Evolutionary conservation across 371 early-diverging fungal genomes (phyloP), one percentile per base, ranked within the genome.

Genomic region (Zychaea mexicana): DNA sequence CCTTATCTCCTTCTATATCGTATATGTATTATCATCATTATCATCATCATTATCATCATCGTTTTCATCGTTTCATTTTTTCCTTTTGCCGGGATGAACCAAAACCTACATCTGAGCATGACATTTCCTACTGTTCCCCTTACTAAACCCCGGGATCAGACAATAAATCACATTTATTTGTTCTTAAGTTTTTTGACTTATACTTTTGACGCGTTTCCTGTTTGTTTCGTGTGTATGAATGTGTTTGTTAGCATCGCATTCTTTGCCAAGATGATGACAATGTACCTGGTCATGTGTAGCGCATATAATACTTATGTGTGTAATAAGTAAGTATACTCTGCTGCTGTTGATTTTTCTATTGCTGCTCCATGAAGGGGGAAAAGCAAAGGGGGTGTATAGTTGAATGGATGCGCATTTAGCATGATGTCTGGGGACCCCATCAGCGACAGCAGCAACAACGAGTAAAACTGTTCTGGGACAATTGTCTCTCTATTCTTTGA

Each of bases 61-160:
- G 0, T 42, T 42, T 42, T 36, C 49, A 49, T 49, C 2, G 0
- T 42, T 42, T 42, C 15, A 10, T 36, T 10, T 36, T 46, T 46
- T 4, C 24, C 49, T 24, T 49, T 49, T 49, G 49, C 49, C 55
- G 55, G 30, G 55, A 55, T 31, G 36, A 55, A 55, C 10, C 42
- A 42, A 33, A 33, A 42, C 1, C 32, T 30, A 27, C 32, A 53
- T 32, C n/a, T 33, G 55, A n/a, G 55, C 55, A 55, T 32, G 36
- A 55, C 31, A 55, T 5, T 24, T 12, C 24, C 12, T 49, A 12
- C n/a, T 49, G 4, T 1, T 42, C 4, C 4, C n/a, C 4, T 17
- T 42, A 15, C 13, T 7, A 42, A 22, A n/a, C n/a, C n/a, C n/a
- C 21, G n/a, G n/a, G 24, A 49, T 49, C 10, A 49, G 24, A 8